Base-by-base conservation (phyloP, 164 flowering plant species). In the Magnolia officinalis region DNA sequence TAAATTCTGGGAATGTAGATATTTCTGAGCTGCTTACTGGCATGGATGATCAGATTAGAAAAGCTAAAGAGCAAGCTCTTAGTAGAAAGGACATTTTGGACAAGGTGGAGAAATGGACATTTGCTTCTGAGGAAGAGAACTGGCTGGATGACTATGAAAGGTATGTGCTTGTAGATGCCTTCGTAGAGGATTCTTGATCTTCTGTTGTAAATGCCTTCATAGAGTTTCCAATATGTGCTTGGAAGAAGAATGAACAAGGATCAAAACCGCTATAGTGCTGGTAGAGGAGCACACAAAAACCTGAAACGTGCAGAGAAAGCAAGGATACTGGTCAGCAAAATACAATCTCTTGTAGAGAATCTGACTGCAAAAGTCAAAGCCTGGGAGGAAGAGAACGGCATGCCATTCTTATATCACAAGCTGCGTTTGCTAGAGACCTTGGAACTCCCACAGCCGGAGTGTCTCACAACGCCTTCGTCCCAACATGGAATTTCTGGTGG, bases 101-200 rank as follows among this genome's bases (percentile, higher is more conserved):
- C 63, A 93, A 84, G 84, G 91, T 93, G 73, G 97, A 93, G 86
- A 95, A 93, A 79, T 95, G 97, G 96, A 90, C 72, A 81, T 76
- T 77, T 82, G 90, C 96, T 8, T 78, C 81, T 3, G 91, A 86
- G 81, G 97, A 96, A 81, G 99, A 96, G 81, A 86, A 78, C 77
- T 96, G 98, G 98, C 93, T 96, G 74, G 98, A 93, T 78, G 96
- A 90, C 24, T 93, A 93, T 85, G 96, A 93, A 83, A 88, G 80
- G 89, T 37, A 37, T 37, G 45, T 37, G 6, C 45, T 37, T 37
- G 45, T 37, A 37, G 45, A 37, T 37, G 45, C 45, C 6, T 37
- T 37, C 45, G 0, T 37, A 5, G 45, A 37, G 45, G 6, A 37
- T 37, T 37, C 45, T 37, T 37, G 6, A 2, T 37, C 45, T 37